phyloP scores from a whole-genome alignment of 345 rosid genomes.

The Trapa incisa region DNA sequence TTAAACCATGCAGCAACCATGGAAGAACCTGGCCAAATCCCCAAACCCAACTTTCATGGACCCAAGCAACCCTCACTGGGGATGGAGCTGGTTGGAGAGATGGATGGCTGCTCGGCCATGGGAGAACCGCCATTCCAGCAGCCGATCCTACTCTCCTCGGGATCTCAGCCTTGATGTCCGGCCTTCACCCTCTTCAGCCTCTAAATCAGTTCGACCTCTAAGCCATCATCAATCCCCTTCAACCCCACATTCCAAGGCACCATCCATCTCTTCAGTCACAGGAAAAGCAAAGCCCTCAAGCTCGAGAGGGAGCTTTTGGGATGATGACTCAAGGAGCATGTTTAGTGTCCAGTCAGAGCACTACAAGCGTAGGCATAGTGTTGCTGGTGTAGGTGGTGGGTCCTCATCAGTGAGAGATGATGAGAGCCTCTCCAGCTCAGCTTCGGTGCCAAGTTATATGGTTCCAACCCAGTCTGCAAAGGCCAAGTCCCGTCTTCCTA shows the following conservation, averaged over 20 bases:
- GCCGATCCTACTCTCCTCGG: conserved; percentile 21
- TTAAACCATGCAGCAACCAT: conserved; percentile 29
- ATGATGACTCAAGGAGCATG: conserved; percentile 52
- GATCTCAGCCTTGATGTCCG: no score
- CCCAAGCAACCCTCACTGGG: conserved; percentile 72
- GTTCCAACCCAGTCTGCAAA: conserved; percentile 52
- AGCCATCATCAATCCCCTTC: conserved; percentile 36
- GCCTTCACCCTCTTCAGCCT: conserved; percentile 15
- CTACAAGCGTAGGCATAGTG: conserved; percentile 53
- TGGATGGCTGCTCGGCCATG: conserved; percentile 86
- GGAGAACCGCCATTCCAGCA: conserved; percentile 35
- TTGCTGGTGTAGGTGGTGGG: conserved; percentile 22
- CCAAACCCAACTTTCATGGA: conserved; percentile 50
- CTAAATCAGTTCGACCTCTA: conserved; percentile 24
- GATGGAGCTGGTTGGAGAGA: conserved; percentile 98
- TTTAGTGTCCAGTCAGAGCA: conserved; percentile 47
- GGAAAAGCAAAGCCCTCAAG: conserved; percentile 28
- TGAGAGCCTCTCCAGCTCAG: conserved; percentile 54
- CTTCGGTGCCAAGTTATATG: conserved; percentile 63
- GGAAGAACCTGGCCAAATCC: conserved; percentile 39
- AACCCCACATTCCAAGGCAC: conserved; percentile 27
- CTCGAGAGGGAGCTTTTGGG: conserved; percentile 38
- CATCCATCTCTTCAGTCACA: conserved; percentile 23
- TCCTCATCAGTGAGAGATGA: conserved; percentile 49
- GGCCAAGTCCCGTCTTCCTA: conserved; percentile 39